Percentiles rank a stretch among this genome's conserved stretches.
phyloP scores from a whole-genome alignment of 2,329 filamentous ascomycete species.

The Arthrinium puccinioides region DNA sequence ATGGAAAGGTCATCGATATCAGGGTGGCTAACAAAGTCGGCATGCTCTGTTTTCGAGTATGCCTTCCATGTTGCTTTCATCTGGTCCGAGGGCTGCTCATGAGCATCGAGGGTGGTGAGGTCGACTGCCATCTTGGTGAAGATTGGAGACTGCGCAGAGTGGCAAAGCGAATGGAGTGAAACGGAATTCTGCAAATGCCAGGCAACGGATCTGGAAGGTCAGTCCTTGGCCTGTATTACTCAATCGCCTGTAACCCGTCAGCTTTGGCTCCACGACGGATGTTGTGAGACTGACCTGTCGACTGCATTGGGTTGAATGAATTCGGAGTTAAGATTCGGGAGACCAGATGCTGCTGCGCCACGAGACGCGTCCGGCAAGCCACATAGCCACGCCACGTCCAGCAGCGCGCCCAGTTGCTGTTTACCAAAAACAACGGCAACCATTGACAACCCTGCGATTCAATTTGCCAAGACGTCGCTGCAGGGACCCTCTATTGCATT shows the following conservation, averaged over 20 bases:
- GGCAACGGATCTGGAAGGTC: too few relatives aligned
- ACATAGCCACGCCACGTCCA: neutral
- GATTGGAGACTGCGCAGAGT: neutral
- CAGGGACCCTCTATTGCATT: too few relatives aligned
- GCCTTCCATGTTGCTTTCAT: slow-evolving; percentile 69
- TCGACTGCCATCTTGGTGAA: slow-evolving; percentile 30
- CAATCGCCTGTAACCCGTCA: too few relatives aligned
- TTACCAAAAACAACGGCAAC: slow-evolving; percentile 1
- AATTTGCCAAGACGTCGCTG: neutral
- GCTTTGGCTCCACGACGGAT: too few relatives aligned
- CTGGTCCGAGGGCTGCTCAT: slow-evolving; percentile 66
- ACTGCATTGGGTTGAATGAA: too few relatives aligned
- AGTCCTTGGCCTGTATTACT: too few relatives aligned
- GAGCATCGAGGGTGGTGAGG: slow-evolving; percentile 57
- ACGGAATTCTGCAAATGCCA: too few relatives aligned
- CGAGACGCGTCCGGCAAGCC: neutral
- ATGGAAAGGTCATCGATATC: slow-evolving; percentile 47
- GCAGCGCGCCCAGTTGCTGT: slow-evolving; percentile 2
- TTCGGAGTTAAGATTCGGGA: too few relatives aligned
- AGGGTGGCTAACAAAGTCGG: slow-evolving; percentile 42
- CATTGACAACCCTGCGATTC: neutral
- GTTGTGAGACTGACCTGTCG: too few relatives aligned
- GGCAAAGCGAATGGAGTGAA: too few relatives aligned
- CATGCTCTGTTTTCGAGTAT: slow-evolving; percentile 54
- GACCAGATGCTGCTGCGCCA: too few relatives aligned